Conservation (phyloP, 176 grass and related monocot genomes). For the Guadua angustifolia region DNA sequence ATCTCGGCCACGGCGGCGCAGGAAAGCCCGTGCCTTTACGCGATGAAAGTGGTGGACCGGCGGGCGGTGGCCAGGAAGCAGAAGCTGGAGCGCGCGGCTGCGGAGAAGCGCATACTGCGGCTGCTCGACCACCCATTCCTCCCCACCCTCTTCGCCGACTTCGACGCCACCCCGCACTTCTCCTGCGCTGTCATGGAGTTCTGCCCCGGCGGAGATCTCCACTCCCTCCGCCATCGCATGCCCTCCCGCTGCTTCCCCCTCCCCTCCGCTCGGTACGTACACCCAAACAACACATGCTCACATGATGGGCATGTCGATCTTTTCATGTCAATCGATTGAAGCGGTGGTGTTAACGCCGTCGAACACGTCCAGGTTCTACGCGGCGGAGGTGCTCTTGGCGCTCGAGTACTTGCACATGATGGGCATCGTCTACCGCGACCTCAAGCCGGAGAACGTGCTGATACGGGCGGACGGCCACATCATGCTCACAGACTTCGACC, state of each 20-base stretch:
- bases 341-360: not conserved
- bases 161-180: conserved; percentile 69
- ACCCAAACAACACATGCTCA: no score
- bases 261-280: conserved; percentile 48
- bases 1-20: not conserved
- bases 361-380: conserved; percentile 67
- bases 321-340: not conserved
- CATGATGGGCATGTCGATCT: not conserved
- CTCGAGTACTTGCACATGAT: conserved; percentile 94
- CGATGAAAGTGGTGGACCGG: conserved; percentile 97
- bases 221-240: conserved; percentile 82
- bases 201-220: conserved; percentile 88
- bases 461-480: conserved; percentile 86
- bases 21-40: conserved; percentile 45
- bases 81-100: conserved; percentile 70
- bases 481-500: conserved; percentile 99
- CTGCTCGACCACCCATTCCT: conserved; percentile 85
- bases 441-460: conserved; percentile 97
- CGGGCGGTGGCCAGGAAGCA: conserved; percentile 55
- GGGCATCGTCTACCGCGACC: conserved; percentile 95
- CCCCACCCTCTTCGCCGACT: conserved; percentile 81
- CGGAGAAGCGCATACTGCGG: conserved; percentile 74
- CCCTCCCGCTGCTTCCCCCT: conserved; percentile 66
- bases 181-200: conserved; percentile 90
- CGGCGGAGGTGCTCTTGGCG: conserved; percentile 81